Conservation (phyloP, 257 asterid species). For the Prunella vulgaris region DNA sequence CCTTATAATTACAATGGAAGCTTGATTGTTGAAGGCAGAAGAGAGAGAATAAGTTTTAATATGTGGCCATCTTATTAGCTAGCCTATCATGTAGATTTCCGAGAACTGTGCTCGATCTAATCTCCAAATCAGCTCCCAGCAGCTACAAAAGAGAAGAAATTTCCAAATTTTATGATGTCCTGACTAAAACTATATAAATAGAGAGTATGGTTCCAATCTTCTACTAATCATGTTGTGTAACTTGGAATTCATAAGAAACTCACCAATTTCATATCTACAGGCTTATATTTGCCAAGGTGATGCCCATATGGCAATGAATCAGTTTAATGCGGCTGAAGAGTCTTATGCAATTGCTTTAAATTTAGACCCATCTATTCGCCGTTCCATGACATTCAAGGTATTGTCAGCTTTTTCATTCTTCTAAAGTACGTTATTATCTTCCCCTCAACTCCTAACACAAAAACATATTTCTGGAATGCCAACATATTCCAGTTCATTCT, state of each 20-base stretch:
- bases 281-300: constrained; percentile 80
- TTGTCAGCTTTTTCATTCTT: background rate
- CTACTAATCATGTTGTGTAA: background rate
- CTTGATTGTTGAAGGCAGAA: background rate
- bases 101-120: no score
- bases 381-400: constrained; percentile 86
- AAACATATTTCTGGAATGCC: background rate
- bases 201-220: constrained; percentile 6
- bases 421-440: background rate
- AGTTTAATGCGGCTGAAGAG: constrained; percentile 54
- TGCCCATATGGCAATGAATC: constrained; percentile 64
- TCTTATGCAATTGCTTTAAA: constrained; percentile 65
- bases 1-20: background rate
- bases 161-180: background rate
- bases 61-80: no score
- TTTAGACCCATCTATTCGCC: constrained; percentile 69
- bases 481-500: background rate
- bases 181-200: constrained; percentile 4
- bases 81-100: no score
- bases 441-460: background rate
- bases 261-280: constrained; percentile 30
- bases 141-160: no score
- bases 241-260: constrained; percentile 1
- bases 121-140: no score
- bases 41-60: no score